Evolutionary conservation across 768 basidiomycete genomes (phyloP), one percentile per base, ranked within the genome.

Genomic region (Boletus tomentosulus): DNA sequence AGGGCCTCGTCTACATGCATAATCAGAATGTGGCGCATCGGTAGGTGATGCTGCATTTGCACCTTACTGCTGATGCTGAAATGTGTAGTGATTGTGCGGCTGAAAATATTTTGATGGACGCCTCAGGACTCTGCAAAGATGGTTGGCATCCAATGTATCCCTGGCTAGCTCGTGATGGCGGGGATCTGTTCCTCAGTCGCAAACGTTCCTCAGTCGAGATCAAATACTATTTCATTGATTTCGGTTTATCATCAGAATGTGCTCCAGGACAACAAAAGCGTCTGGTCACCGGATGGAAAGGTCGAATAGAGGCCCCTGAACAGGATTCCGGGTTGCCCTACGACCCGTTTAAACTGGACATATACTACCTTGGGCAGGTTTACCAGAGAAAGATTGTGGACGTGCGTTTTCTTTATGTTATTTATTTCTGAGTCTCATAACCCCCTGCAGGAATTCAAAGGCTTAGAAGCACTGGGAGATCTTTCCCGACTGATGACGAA

Each of bases 341-440:
- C 12, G 65, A 72, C 37, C 63, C 69, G 1, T 71, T 66, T 56
- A 70, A 66, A 45, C 30, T 65, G 1, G 71, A 72, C 22, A 48
- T 72, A 0, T 68, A 60, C 49, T 64, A 62, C 1, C 57, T 68
- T 1, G 69, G 8, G 22, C 10, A 22, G 2, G 22, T n/a, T 2
- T 66, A 64, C 27, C 39, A 41, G 9, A 41, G 7, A 4, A 57
- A 62, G n/a, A 57, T 66, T 16, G 55, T 57, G 2, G 47, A 61
- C 2, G 55, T 56, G 24, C 24, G 58, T 55, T 37, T 15, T 19
- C 19, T 19, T 1, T 19, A 19, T n/a, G 2, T 31, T 31, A 31
- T 31, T n/a, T n/a, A n/a, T n/a, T n/a, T n/a, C n/a, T n/a, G n/a
- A n/a, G 30, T 31, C 30, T 4, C 56, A 39, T 8, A n/a, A n/a